A percentile compares a stretch with the other conserved stretches of the same genome.
phyloP scores from a whole-genome alignment of 1,284 basidiomycete genomes.

The Vanrija sp. region DNA sequence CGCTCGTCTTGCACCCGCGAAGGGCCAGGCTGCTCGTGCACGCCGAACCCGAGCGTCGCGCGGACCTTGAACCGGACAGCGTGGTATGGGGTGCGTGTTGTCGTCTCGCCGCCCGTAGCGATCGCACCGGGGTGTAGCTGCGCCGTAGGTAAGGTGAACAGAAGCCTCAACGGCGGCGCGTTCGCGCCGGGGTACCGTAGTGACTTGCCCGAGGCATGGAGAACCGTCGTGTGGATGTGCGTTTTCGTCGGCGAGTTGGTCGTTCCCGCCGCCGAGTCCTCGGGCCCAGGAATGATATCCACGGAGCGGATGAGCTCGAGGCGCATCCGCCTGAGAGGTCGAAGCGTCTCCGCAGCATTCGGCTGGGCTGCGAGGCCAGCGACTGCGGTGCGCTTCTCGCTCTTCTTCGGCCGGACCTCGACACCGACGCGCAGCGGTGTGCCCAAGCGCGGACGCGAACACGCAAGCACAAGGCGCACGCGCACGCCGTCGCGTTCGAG shows the following conservation, averaged over 20 bases:
- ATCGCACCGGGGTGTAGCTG: conserved; percentile 19
- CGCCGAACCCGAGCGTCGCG: conserved; percentile 41
- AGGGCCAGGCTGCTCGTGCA: conserved; percentile 9
- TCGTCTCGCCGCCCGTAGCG: conserved; percentile 42
- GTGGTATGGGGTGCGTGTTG: conserved; percentile 35
- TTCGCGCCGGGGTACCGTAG: conserved; percentile 42
- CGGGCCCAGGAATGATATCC: conserved; percentile 7
- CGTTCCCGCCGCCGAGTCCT: background rate
- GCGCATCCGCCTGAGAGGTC: conserved; percentile 37
- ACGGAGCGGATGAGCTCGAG: conserved; percentile 41
- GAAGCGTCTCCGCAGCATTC: conserved; percentile 30
- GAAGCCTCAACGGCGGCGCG: conserved; percentile 40
- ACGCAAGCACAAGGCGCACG: conserved; percentile 32
- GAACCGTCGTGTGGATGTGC: conserved; percentile 4
- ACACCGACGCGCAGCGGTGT: conserved; percentile 36
- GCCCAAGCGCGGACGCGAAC: conserved; percentile 30
- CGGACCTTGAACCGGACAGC: conserved; percentile 36
- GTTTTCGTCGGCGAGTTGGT: conserved; percentile 16
- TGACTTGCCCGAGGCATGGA: conserved; percentile 45
- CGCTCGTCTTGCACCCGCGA: background rate
- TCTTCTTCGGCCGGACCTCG: conserved; percentile 32
- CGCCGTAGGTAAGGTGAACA: conserved; percentile 44
- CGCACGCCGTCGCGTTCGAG: conserved; percentile 32
- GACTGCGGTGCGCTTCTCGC: conserved; percentile 24
- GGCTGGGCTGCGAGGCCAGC: conserved; percentile 29